Base-by-base conservation (phyloP, 2,329 filamentous ascomycete genomes). In the Colletotrichum ledebouriae region DNA sequence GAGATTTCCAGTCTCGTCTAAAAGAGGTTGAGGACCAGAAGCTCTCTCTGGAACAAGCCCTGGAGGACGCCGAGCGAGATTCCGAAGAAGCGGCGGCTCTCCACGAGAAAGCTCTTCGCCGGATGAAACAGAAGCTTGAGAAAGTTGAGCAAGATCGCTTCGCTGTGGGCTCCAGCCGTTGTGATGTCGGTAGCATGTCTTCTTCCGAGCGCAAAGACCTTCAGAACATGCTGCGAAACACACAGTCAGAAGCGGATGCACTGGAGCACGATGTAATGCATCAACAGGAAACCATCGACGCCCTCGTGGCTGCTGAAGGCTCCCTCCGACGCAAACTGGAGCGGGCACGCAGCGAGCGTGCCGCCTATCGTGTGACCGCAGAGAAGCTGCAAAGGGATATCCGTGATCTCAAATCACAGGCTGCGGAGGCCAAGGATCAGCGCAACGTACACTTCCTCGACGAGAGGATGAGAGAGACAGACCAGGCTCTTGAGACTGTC, bases 181-280 rank as follows among this genome's bases (percentile, higher is more conserved):
- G 71, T 64, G 47, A 67, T 65, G 69, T 77, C 52, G 75, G 77
- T 50, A 73, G 75, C 42, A 69, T 66, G 66, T 69, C 66, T 12
- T 59, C 70, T 63, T 59, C 74, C 75, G 81, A 81, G 74, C 85
- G 87, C 49, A 82, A 84, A 46, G 87, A 90, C 67, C 79, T 92
- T 20, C 87, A 89, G 71, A 81, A 85, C 59, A 84, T 88, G 77
- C 81, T 90, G 29, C 88, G 87, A 69, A 85, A 88, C 73, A 86
- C 86, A 20, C 89, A 91, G 76, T 82, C 88, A 12, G 87, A 91
- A 73, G 82, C 86, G 47, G 88, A 93, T 76, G 86, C 89, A 39
- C 83, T 96, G n/a, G 90, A 93, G 72, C 85, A 92, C 66, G 89
- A 92, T 74, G 84, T 96, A 33, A 84, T 86, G 6, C 88, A 92